Evolutionary conservation across 768 basidiomycete genomes (phyloP).

Genomic region (Termitomyces sp.): DNA sequence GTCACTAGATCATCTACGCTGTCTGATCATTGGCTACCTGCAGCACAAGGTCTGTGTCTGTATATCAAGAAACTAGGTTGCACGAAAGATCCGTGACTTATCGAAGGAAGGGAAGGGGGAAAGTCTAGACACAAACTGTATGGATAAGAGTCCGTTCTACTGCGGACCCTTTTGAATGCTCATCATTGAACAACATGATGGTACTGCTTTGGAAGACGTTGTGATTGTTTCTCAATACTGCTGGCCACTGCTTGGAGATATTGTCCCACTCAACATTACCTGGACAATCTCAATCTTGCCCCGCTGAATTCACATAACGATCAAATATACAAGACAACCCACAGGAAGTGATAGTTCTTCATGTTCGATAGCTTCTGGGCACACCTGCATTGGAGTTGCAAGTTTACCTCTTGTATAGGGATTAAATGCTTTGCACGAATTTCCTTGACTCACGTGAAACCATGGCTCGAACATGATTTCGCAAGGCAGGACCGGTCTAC

Average conservation of each 20-base stretch:
- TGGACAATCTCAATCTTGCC: conserved; percentile 33
- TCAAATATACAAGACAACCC: conserved; percentile 15
- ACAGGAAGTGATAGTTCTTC: conserved; percentile 32
- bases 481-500: neutral
- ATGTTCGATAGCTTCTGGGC: conserved; percentile 36
- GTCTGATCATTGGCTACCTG: neutral
- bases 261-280: conserved; percentile 22
- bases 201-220: too few relatives aligned
- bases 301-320: conserved; percentile 29
- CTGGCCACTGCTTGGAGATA: too few relatives aligned
- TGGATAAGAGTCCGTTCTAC: too few relatives aligned
- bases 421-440: conserved; percentile 54
- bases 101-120: too few relatives aligned
- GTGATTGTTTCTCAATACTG: too few relatives aligned
- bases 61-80: conserved; percentile 36
- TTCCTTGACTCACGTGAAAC: neutral
- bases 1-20: neutral
- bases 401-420: conserved; percentile 50
- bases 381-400: conserved; percentile 54
- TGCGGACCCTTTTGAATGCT: conserved; percentile 9
- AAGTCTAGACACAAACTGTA: too few relatives aligned
- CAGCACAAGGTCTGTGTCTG: conserved; percentile 26
- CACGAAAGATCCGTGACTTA: conserved; percentile 6
- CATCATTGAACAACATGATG: conserved; percentile 18
- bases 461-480: neutral